These are phyloP conservation scores for Neurospora sp. DNA, from an alignment of 495 filamentous ascomycete species.

Conservation along the genomic window DNA sequence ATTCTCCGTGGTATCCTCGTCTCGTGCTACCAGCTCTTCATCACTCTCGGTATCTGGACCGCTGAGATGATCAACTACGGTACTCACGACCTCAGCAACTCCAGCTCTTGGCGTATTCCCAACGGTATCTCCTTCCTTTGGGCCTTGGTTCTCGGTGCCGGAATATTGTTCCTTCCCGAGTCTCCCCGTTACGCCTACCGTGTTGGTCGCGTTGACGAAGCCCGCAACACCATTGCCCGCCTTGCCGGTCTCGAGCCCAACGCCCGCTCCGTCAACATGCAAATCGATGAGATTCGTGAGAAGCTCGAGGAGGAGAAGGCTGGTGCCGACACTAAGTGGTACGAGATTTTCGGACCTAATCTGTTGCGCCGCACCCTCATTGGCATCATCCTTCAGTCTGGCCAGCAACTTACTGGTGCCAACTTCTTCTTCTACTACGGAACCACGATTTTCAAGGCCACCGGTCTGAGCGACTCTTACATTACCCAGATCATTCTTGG, in stretches of 20 bases:
- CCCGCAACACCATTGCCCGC: conserved; percentile 56
- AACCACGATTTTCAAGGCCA: conserved; percentile 58
- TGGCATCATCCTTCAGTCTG: conserved; percentile 59
- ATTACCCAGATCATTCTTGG: conserved; percentile 66
- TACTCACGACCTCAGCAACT: conserved; percentile 40
- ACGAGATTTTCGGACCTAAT: conserved; percentile 58
- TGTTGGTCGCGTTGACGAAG: conserved; percentile 52
- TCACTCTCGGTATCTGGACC: conserved; percentile 76
- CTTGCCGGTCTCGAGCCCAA: conserved; percentile 58
- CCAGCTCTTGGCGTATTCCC: conserved; percentile 67
- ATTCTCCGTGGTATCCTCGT: conserved; percentile 60
- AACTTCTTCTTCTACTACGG: conserved; percentile 84
- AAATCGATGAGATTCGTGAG: conserved; percentile 65
- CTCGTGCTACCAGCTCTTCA: conserved; percentile 74
- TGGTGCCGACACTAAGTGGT: conserved; percentile 47
- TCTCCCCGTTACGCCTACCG: conserved; percentile 63
- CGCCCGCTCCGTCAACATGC: conserved; percentile 53
- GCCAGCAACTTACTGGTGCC: conserved; percentile 62
- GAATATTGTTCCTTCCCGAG: conserved; percentile 63
- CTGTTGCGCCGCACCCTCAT: conserved; percentile 65
- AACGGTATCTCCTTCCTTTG: conserved; percentile 73
- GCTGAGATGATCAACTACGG: conserved; percentile 77
- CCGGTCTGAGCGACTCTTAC: conserved; percentile 58
- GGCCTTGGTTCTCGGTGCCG: conserved; percentile 60
- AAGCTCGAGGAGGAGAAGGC: conserved; percentile 54